Evolutionary conservation across 2,329 filamentous ascomycete species (phyloP).

Genomic region (Penicillium verrucosum): DNA sequence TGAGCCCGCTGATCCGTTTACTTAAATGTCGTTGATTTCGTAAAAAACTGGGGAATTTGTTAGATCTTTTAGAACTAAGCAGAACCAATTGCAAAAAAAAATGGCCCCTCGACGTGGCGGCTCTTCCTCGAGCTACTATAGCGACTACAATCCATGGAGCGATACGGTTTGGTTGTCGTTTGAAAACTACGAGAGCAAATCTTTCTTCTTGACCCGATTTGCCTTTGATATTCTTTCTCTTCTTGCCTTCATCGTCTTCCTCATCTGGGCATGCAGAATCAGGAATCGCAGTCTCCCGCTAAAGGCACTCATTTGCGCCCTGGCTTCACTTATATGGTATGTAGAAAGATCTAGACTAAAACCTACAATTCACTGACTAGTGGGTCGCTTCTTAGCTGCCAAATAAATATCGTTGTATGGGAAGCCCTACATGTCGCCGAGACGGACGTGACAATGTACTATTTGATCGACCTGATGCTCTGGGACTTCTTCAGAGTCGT

Average conservation of each 20-base stretch:
- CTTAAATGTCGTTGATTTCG: background rate
- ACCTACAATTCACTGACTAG: background rate
- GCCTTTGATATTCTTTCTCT: conserved; percentile 19
- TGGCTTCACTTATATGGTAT: conserved; percentile 16
- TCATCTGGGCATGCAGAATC: conserved; percentile 19
- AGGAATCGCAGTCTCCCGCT: conserved; percentile 14
- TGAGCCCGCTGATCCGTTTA: background rate
- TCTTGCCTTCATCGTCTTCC: conserved; percentile 16
- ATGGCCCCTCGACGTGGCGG: conserved; percentile 19
- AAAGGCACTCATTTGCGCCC: conserved; percentile 10
- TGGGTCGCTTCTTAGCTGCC: conserved; percentile 3
- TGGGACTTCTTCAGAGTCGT: conserved; percentile 17
- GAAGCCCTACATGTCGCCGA: conserved; percentile 17
- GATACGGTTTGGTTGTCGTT: background rate
- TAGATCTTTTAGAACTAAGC: background rate
- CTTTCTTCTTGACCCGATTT: conserved; percentile 9
- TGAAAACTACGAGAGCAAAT: background rate
- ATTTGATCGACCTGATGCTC: conserved; percentile 20
- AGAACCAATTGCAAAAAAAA: background rate
- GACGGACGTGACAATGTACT: conserved; percentile 19
- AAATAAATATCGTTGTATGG: conserved; percentile 8
- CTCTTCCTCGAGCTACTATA: background rate
- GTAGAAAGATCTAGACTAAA: background rate
- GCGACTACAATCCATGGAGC: conserved; percentile 4
- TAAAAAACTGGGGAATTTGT: background rate